Base-by-base conservation (phyloP, 164 flowering plant species). In the Kalanchoe fedtschenkoi region DNA sequence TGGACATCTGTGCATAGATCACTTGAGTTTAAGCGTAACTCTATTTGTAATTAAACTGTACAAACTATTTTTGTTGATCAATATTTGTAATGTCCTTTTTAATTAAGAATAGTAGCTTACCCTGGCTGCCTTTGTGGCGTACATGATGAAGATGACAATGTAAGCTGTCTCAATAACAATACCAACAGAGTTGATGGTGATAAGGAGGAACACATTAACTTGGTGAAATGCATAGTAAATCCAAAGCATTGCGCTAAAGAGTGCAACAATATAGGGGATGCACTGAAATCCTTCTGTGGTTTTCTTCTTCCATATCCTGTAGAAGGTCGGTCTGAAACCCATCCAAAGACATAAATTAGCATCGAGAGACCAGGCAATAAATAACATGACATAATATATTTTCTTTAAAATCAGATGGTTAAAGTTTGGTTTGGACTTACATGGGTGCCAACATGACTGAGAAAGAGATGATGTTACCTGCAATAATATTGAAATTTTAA, bases 161-260 rank as follows among this genome's bases (percentile, higher is more conserved):
- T 79, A 81, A 37, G 71, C 34, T 28, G 73, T 64, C 69, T 81
- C 79, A 1, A 79, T 71, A 54, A 80, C 63, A 58, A 76, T 72
- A 44, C 78, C 86, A n/a, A 74, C 26, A 3, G 79, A 51, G 74
- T 84, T 84, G 47, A 81, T 75, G 58, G 84, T 84, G 68, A 81
- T 71, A 24, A 84, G 83, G 46, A 81, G 78, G 46, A 60, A 60
- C 13, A 71, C 74, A 55, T 71, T 65, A 0, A 70, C 14, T 58
- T 84, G 78, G 22, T 79, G 60, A 33, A 78, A 65, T 41, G 83
- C 89, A 33, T 83, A 83, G 76, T 78, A 78, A 3, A 80, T 74
- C 86, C 84, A 81, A 7, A 84, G 77, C 84, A 74, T 81, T 59
- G 83, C 70, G 60, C 86, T 82, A 55, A 81, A 81, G 16, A 84